These are phyloP conservation scores for Tetraselmis chui DNA, from an alignment of 139 green algal species.

Conservation along the genomic window DNA sequence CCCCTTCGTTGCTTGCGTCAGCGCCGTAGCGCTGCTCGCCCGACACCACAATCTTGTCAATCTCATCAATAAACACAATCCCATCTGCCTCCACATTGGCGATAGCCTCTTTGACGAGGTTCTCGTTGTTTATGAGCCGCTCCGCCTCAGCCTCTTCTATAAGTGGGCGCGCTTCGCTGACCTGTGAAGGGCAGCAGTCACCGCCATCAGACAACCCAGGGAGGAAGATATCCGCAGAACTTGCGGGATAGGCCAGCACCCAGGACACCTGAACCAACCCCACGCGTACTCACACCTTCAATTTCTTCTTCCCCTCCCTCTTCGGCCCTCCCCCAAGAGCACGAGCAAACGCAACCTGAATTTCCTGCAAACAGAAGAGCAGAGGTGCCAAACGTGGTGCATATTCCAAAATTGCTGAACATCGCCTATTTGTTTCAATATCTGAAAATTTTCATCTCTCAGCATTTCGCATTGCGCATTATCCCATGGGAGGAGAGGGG, in stretches of 20 bases:
- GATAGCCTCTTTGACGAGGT: conserved; percentile 72
- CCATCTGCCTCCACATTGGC: conserved; percentile 54
- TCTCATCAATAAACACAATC: conserved; percentile 98
- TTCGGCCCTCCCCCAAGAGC: background rate
- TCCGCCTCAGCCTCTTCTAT: conserved; percentile 76
- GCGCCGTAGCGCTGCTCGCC: conserved; percentile 42
- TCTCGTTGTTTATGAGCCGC: conserved; percentile 60
- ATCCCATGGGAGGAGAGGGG: too few relatives aligned
- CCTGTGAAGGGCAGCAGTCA: too few relatives aligned
- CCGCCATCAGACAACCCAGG: too few relatives aligned
- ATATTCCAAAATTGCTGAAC: too few relatives aligned
- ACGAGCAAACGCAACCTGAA: background rate
- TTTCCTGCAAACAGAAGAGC: background rate
- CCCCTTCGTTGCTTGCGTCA: conserved; percentile 59
- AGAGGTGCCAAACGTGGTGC: too few relatives aligned
- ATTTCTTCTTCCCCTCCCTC: conserved; percentile 8
- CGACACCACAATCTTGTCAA: conserved; percentile 90
- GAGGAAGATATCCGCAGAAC: too few relatives aligned
- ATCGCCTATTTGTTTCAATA: too few relatives aligned
- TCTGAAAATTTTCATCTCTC: too few relatives aligned
- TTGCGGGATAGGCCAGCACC: too few relatives aligned
- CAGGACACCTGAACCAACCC: too few relatives aligned
- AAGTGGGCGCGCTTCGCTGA: conserved; percentile 62
- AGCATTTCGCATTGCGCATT: too few relatives aligned
- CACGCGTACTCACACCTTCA: too few relatives aligned